Base-by-base conservation (phyloP, 1,284 basidiomycete species). In the Volvariella surrecta region DNA sequence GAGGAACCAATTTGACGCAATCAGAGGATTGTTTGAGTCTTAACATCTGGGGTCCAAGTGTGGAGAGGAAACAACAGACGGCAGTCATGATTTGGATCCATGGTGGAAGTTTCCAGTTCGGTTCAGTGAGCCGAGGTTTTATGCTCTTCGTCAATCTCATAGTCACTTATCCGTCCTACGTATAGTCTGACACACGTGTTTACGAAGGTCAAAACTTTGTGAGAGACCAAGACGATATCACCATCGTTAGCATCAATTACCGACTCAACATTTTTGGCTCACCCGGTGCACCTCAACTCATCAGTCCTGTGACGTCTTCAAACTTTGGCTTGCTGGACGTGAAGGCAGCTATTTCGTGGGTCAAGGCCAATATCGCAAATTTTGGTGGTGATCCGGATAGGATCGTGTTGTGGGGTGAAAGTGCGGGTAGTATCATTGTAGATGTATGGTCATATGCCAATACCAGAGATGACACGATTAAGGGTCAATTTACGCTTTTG, bases 381-480 rank as follows among this genome's bases (percentile, higher is more conserved):
- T 65, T 65, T 41, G 62, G 63, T 31, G 63, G 63, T 10, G 63
- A 65, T 49, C 63, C 60, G 3, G 50, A 62, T 10, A 54, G 61
- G 3, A 58, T 65, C 17, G 52, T 50, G 11, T 31, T 65, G n/a
- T 61, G 60, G 16, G 62, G 63, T 9, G 56, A 63, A 39, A 63
- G 60, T 44, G 61, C 63, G 15, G 62, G 60, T 8, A 55, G 57
- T 37, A 52, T 48, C 13, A 55, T 61, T 1, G 53, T 52, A 34
- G 62, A 62, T 45, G 53, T 54, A 0, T 65, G 60, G 44, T 55
- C 58, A 0, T 61, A 58, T 44, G 50, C 57, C 2, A 56, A 63
- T 44, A 55, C 59, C 1, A 46, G 56, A 8, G 57, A 58, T 48
- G 62, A 55, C 11, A 52, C 53, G 32, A 52, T 64, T 1, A 56